Evolutionary conservation across 768 basidiomycete species (phyloP).

Genomic region (Suillus paluster): DNA sequence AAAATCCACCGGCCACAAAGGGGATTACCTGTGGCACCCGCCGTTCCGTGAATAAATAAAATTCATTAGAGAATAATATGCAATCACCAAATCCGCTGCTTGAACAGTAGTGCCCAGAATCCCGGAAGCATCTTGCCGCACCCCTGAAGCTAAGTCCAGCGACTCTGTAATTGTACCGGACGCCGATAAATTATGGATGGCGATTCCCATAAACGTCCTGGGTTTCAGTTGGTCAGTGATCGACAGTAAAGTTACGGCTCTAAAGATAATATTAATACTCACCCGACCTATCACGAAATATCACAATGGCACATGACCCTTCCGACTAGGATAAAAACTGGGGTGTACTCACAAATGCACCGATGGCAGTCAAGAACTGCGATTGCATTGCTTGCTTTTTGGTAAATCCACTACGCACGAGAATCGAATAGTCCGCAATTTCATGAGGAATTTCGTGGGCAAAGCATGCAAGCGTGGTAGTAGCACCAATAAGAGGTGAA

Average conservation of each 20-base stretch:
- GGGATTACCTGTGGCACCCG: constrained; percentile 69
- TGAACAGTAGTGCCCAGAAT: constrained; percentile 84
- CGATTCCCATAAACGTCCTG: constrained; percentile 89
- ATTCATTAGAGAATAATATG: constrained; percentile 12
- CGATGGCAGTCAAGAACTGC: constrained; percentile 89
- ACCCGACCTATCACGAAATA: constrained; percentile 40
- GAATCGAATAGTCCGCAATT: constrained; percentile 96
- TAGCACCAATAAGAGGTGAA: constrained; percentile 91
- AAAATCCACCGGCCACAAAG: constrained; percentile 88
- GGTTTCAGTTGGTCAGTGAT: constrained; percentile 10
- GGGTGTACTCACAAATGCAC: constrained; percentile 72
- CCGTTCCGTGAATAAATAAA: constrained; percentile 19
- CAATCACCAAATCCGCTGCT: constrained; percentile 73
- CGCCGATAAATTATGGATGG: constrained; percentile 76
- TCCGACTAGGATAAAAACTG: constrained; percentile 16
- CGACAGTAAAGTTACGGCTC: background rate
- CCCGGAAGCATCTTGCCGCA: constrained; percentile 76
- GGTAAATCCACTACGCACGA: constrained; percentile 87
- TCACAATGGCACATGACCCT: constrained; percentile 19
- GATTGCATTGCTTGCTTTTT: constrained; percentile 93
- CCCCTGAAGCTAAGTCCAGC: constrained; percentile 73
- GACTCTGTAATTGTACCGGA: constrained; percentile 44
- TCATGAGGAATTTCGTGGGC: constrained; percentile 96
- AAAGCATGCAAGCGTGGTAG: constrained; percentile 94
- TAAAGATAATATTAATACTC: constrained; percentile 15